Evolutionary conservation across 495 filamentous ascomycete genomes (phyloP).

Genomic region (Letharia lupina): DNA sequence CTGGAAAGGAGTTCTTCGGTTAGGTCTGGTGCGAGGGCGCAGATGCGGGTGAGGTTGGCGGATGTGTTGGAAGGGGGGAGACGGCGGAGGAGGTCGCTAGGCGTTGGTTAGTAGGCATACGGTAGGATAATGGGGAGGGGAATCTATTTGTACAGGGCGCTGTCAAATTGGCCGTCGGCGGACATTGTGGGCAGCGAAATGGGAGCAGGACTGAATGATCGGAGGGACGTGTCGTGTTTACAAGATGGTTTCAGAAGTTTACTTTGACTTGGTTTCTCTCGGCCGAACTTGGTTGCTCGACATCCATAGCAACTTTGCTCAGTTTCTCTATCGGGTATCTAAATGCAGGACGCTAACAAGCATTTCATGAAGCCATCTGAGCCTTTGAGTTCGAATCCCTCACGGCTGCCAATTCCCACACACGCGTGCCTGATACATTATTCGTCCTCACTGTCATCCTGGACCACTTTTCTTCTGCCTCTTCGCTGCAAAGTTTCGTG

Average conservation of each 20-base stretch:
- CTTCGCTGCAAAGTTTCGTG: constrained; percentile 8
- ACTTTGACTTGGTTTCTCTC: background rate
- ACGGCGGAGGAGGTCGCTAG: constrained; percentile 93
- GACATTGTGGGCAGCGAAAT: constrained; percentile 36
- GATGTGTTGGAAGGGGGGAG: constrained; percentile 89
- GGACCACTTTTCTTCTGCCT: constrained; percentile 25
- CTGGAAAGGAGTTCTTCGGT: constrained; percentile 97
- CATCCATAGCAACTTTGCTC: background rate
- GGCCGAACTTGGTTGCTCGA: background rate
- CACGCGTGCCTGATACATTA: constrained; percentile 14
- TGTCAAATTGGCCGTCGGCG: constrained; percentile 47
- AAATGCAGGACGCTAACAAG: constrained; percentile 13
- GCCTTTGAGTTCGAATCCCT: background rate
- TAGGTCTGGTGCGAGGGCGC: constrained; percentile 76
- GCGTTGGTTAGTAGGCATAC: constrained; percentile 8
- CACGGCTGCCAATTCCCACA: background rate
- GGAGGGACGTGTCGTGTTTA: background rate
- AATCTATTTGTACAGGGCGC: constrained; percentile 46
- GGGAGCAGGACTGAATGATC: background rate
- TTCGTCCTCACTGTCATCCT: constrained; percentile 33
- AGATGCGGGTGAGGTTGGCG: constrained; percentile 74
- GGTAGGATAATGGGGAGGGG: constrained; percentile 7
- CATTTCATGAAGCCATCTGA: constrained; percentile 1
- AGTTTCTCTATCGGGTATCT: constrained; percentile 23
- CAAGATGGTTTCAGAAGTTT: background rate